Evolutionary conservation across 176 grass and related monocot genomes (phyloP).

Genomic region (Avena eriantha): DNA sequence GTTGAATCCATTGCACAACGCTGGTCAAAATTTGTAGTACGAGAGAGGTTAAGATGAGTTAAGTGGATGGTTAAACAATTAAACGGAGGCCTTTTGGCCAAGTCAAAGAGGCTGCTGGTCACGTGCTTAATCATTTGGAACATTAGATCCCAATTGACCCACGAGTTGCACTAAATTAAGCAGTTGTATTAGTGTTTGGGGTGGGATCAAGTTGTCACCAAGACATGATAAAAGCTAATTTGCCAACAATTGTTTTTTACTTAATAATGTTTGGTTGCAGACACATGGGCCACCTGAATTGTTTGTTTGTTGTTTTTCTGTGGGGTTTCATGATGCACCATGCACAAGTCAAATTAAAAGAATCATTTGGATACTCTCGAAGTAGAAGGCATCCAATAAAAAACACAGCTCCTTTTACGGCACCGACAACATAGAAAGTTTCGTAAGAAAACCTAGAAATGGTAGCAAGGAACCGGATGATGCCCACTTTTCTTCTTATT

Average conservation of each 20-base stretch:
- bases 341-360: not conserved
- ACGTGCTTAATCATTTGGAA: conserved; percentile 52
- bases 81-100: conserved; percentile 10
- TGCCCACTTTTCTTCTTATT: not conserved
- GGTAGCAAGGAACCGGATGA: not conserved
- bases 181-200: not conserved
- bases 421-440: not conserved
- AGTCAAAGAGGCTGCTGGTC: conserved; percentile 49
- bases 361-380: not conserved
- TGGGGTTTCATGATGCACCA: not conserved
- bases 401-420: not conserved
- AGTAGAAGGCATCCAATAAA: not conserved
- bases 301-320: conserved; percentile 5
- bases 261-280: not conserved
- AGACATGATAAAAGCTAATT: not conserved
- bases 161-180: conserved; percentile 14
- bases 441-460: not conserved
- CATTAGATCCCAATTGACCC: conserved; percentile 24
- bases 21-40: conserved; percentile 43
- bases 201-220: not conserved
- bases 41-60: conserved; percentile 1
- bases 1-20: conserved; percentile 42
- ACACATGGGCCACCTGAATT: not conserved
- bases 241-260: conserved; percentile 23
- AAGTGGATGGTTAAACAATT: conserved; percentile 49